Evolutionary conservation across 2,329 filamentous ascomycete species (phyloP).

Genomic region (Pseudogymnoascus sp.): DNA sequence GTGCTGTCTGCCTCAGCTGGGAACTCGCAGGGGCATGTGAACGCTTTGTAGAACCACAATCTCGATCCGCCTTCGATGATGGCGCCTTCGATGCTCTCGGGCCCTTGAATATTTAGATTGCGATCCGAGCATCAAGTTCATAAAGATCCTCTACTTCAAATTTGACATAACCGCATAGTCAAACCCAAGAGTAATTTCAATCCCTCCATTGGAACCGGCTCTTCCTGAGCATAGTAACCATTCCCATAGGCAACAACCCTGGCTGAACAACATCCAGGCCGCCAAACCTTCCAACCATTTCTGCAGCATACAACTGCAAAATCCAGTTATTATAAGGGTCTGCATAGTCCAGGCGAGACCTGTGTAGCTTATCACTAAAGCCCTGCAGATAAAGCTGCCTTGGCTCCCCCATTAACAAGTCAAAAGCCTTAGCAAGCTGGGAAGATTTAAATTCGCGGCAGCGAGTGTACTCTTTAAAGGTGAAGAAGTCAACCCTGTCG

Average conservation of each 20-base stretch:
- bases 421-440: slow-evolving; percentile 25
- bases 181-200: slow-evolving; percentile 12
- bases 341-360: slow-evolving; percentile 10
- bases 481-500: slow-evolving; percentile 28
- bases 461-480: slow-evolving; percentile 32
- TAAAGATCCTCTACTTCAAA: no score
- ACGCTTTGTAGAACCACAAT: no score
- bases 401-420: slow-evolving; percentile 24
- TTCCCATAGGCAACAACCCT: slow-evolving; percentile 31
- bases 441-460: slow-evolving; percentile 27
- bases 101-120: not conserved
- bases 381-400: slow-evolving; percentile 16
- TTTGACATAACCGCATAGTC: not conserved
- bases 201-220: slow-evolving; percentile 31
- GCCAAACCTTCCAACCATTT: slow-evolving; percentile 32
- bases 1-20: no score
- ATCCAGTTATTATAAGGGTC: slow-evolving; percentile 31
- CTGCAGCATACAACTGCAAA: slow-evolving; percentile 29
- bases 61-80: not conserved
- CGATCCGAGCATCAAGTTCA: no score
- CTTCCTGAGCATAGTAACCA: slow-evolving; percentile 30
- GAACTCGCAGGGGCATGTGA: not conserved
- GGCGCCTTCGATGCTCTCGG: not conserved
- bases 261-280: slow-evolving; percentile 31
- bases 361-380: slow-evolving; percentile 15